These are phyloP conservation scores for Massarina eburnea DNA, from an alignment of 2,329 filamentous ascomycete species.

Conservation along the genomic window DNA sequence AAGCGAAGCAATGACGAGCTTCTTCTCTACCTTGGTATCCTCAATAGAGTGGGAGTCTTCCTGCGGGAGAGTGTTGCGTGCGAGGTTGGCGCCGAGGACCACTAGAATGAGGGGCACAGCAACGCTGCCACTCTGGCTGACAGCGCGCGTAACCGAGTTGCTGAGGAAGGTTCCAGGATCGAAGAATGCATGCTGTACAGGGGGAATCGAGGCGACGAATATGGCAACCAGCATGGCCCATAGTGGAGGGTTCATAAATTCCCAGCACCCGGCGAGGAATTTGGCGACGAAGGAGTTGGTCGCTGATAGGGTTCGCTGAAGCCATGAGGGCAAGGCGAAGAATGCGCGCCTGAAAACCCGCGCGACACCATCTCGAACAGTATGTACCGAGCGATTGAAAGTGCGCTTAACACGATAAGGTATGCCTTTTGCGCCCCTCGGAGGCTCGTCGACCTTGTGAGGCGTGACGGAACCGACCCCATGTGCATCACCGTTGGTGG, in stretches of 20 bases:
- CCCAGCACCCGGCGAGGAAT: constrained; percentile 72
- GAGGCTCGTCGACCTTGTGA: constrained; percentile 23
- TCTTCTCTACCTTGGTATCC: constrained; percentile 68
- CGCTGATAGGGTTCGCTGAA: constrained; percentile 54
- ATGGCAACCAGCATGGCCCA: constrained; percentile 97
- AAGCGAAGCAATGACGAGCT: constrained; percentile 81
- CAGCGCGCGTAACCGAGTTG: constrained; percentile 88
- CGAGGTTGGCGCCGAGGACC: constrained; percentile 91
- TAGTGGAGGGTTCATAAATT: constrained; percentile 97
- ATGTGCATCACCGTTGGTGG: constrained; percentile 36
- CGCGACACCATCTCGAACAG: constrained; percentile 27
- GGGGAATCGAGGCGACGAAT: constrained; percentile 82
- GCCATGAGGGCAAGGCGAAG: constrained; percentile 52
- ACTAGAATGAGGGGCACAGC: constrained; percentile 95
- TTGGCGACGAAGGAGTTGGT: constrained; percentile 46
- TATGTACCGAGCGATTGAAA: constrained; percentile 21
- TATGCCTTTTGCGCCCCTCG: constrained; percentile 39
- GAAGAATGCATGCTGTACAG: constrained; percentile 84
- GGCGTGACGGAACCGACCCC: constrained; percentile 57
- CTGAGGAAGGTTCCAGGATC: constrained; percentile 83
- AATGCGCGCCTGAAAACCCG: constrained; percentile 46
- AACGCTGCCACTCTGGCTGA: constrained; percentile 82
- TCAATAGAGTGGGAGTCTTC: constrained; percentile 67
- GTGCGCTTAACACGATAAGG: constrained; percentile 29
- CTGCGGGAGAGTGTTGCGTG: constrained; percentile 80